Conservation (phyloP, 805 yeast genomes). For the Komagataella phaffii region DNA sequence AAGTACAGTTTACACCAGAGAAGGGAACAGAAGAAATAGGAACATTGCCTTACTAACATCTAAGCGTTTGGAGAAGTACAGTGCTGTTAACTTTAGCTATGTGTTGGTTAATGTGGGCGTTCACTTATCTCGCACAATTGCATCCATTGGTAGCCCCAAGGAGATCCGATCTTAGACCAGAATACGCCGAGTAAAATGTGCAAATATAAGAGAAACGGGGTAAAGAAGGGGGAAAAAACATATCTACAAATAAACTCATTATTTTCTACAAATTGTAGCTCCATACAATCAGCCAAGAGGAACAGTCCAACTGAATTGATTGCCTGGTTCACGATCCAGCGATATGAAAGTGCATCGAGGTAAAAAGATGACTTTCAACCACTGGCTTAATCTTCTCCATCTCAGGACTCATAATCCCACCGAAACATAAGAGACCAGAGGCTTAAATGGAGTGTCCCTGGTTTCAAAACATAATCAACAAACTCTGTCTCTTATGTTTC, state of each 20-base stretch:
- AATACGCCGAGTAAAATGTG: constrained; percentile 26
- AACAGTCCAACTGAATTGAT: background rate
- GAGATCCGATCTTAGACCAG: constrained; percentile 84
- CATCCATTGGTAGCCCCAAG: constrained; percentile 89
- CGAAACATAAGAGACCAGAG: background rate
- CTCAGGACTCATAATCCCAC: background rate
- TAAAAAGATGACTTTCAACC: background rate
- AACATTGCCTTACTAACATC: constrained; percentile 1
- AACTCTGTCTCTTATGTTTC: background rate
- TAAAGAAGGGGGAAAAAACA: background rate
- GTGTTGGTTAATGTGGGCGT: constrained; percentile 59
- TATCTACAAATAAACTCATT: background rate
- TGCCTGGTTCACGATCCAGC: background rate
- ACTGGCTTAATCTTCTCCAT: background rate
- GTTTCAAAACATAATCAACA: background rate
- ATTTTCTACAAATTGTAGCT: background rate
- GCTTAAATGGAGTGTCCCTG: background rate
- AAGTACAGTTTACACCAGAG: constrained; percentile 13
- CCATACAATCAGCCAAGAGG: background rate
- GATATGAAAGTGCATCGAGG: background rate
- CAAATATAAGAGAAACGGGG: background rate
- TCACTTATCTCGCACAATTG: constrained; percentile 74
- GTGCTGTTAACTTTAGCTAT: constrained; percentile 55
- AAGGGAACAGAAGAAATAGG: no score
- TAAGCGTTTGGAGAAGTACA: constrained; percentile 59